A percentile compares a stretch with the other conserved stretches of the same genome.
Evolutionary conservation across 371 early-diverging fungal genomes (phyloP).

Genomic region (Batrachochytrium dendrobatidis): DNA sequence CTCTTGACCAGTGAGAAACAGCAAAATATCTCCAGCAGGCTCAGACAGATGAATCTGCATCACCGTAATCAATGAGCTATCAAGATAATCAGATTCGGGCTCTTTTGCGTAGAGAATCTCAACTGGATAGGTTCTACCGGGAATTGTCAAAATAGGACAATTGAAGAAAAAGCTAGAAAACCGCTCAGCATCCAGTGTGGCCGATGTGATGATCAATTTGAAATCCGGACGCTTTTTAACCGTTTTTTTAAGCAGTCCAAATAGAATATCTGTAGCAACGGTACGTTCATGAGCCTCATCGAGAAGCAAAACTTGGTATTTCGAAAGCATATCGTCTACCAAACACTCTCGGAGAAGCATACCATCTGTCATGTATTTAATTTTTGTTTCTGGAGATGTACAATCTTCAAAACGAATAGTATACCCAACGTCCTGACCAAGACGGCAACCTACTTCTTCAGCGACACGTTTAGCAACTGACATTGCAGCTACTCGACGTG

Average conservation of each 20-base stretch:
- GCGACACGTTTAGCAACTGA: constrained; percentile 98
- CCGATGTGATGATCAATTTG: constrained; percentile 93
- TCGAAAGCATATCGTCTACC: constrained; percentile 71
- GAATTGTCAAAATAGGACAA: constrained; percentile 94
- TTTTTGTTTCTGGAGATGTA: constrained; percentile 83
- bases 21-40: constrained; percentile 93
- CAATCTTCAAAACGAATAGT: constrained; percentile 98
- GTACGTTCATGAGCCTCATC: constrained; percentile 99
- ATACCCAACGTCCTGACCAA: constrained; percentile 96
- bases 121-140: constrained; percentile 93
- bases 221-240: constrained; percentile 77
- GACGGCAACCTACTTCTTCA: constrained; percentile 91
- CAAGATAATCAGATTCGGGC: constrained; percentile 91
- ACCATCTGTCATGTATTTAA: constrained; percentile 99
- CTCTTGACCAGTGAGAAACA: constrained; percentile 98
- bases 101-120: constrained; percentile 92
- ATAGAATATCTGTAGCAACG: constrained; percentile 93
- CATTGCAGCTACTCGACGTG: constrained; percentile 99
- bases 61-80: constrained; percentile 85
- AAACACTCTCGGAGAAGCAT: constrained; percentile 96
- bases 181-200: constrained; percentile 94
- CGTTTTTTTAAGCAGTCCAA: constrained; percentile 90
- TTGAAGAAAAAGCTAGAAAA: constrained; percentile 80
- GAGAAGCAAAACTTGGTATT: constrained; percentile 91
- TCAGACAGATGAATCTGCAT: constrained; percentile 96